Base-by-base conservation (phyloP, 345 rosid genomes). In the Punica granatum region DNA sequence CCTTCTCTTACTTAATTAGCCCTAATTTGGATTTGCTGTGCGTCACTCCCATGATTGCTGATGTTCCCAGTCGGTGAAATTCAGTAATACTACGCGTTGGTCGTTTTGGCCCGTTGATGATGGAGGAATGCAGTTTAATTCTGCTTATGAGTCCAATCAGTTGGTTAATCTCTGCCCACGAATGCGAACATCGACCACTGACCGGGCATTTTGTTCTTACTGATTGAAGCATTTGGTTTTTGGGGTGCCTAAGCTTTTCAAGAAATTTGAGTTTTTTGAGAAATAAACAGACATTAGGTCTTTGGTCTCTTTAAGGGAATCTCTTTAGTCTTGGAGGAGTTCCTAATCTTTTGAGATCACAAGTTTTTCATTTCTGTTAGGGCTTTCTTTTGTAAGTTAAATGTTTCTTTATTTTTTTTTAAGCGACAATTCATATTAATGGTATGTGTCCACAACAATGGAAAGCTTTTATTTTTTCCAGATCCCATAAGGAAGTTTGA, bases 21-120 rank as follows among this genome's bases (percentile, higher is more conserved):
- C 60, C 68, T 19, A 41, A 26, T 70, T 69, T 43, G 35, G 35
- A 66, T 14, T 31, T 21, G 67, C 15, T 23, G 48, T 66, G n/a
- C n/a, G 19, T 66, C 0, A 43, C 25, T 44, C 58, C 41, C 26
- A n/a, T 71, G 64, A 59, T 26, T 37, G 8, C 33, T 3, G 25
- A 65, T 26, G 26, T 19, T 23, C 44, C 67, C 42, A 42, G 33
- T 23, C 16, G 63, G n/a, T n/a, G n/a, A n/a, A n/a, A n/a, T n/a
- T n/a, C n/a, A n/a, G n/a, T n/a, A n/a, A n/a, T n/a, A n/a, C n/a
- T n/a, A n/a, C n/a, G n/a, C n/a, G n/a, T n/a, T n/a, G n/a, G n/a
- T n/a, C n/a, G n/a, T n/a, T n/a, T n/a, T n/a, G 37, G 36, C 31
- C 10, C 31, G 7, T 35, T 31, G 37, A 21, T 14, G 39, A 30